Conservation (phyloP, 2,329 filamentous ascomycete species). For the Fusarium ambrosium region DNA sequence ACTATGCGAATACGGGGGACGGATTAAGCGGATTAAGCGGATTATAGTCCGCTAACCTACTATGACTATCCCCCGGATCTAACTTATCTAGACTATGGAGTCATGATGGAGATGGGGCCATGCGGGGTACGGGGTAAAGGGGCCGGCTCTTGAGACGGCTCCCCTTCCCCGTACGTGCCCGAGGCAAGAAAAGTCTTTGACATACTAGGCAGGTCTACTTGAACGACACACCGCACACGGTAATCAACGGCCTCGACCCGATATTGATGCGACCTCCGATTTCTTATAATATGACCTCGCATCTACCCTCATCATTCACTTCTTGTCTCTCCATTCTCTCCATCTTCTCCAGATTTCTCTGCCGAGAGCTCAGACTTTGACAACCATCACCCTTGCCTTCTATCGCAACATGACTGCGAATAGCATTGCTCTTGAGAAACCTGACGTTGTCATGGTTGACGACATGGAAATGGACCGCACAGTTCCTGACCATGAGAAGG, state of each 20-base stretch:
- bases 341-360: background rate
- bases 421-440: conserved; percentile 46
- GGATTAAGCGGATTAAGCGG: background rate
- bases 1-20: background rate
- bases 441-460: conserved; percentile 43
- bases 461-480: conserved; percentile 18
- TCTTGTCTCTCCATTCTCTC: background rate
- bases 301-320: background rate
- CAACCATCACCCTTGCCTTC: background rate
- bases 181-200: background rate
- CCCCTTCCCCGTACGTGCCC: background rate
- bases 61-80: background rate
- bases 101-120: background rate
- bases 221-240: conserved; percentile 17
- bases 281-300: background rate
- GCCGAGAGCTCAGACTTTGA: background rate
- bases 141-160: background rate
- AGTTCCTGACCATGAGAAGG: conserved; percentile 30
- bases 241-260: background rate
- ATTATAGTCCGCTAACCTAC: background rate
- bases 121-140: background rate
- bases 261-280: background rate
- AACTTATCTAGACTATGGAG: background rate
- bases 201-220: background rate
- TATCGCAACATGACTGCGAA: background rate